Conservation (phyloP, 331 rosid species). For the Malus hybrid region DNA sequence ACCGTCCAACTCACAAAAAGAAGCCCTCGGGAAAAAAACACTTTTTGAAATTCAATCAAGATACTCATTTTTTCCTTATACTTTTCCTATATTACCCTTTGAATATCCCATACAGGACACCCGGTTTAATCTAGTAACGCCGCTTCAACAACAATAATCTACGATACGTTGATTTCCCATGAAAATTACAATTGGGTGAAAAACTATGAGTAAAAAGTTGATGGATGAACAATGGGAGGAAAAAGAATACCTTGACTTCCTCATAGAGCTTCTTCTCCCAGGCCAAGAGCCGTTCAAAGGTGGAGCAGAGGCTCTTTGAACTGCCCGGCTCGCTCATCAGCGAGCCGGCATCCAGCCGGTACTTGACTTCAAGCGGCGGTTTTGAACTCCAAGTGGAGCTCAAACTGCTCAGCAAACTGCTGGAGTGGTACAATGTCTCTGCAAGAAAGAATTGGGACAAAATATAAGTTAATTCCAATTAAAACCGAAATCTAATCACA, state of each 20-base stretch:
- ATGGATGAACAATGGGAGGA: not conserved
- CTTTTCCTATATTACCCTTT: no score
- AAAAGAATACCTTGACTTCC: constrained; percentile 72
- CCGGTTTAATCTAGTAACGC: no score
- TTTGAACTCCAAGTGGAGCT: constrained; percentile 97
- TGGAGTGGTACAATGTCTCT: constrained; percentile 97
- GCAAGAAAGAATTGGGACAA: constrained; percentile 5
- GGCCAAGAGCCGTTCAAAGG: constrained; percentile 85
- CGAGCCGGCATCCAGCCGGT: constrained; percentile 58
- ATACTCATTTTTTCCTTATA: no score
- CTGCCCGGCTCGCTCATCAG: constrained; percentile 50
- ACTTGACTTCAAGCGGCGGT: constrained; percentile 87
- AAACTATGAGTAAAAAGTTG: not conserved
- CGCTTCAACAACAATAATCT: no score
- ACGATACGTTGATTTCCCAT: not conserved
- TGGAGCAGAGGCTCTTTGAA: constrained; percentile 74
- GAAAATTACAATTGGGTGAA: not conserved
- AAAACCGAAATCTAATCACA: not conserved
- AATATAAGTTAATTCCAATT: not conserved
- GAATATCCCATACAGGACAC: no score
- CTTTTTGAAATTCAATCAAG: not conserved
- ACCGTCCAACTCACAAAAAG: constrained; percentile 28
- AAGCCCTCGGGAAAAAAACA: not conserved
- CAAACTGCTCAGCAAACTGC: constrained; percentile 68
- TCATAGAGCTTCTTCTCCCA: constrained; percentile 98